Percentiles rank a stretch among this genome's conserved stretches.
Evolutionary conservation across 345 rosid genomes (phyloP).

Genomic region (Boechera divaricarpa): DNA sequence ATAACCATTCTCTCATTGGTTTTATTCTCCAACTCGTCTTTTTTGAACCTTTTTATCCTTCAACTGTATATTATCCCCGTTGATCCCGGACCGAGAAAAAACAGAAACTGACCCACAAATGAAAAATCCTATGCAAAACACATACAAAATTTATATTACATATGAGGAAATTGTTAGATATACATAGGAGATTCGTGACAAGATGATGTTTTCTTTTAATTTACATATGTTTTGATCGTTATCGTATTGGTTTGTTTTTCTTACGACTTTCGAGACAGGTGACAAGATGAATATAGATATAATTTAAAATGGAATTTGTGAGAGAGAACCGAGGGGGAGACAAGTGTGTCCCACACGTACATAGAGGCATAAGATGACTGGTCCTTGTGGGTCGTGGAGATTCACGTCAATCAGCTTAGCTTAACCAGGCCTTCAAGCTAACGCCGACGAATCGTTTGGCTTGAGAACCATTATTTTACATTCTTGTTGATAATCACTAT

Average conservation of each 20-base stretch:
- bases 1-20: neutral
- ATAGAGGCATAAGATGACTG: slow-evolving; percentile 33
- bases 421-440: slow-evolving; percentile 42
- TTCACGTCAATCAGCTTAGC: slow-evolving; percentile 37
- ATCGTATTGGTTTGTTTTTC: neutral
- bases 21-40: neutral
- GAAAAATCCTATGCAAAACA: neutral
- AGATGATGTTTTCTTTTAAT: neutral
- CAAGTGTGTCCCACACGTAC: slow-evolving; percentile 33
- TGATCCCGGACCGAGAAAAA: slow-evolving; percentile 27
- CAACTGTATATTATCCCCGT: slow-evolving; percentile 2
- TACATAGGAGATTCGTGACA: neutral
- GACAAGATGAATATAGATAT: neutral
- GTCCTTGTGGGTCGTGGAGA: slow-evolving; percentile 29
- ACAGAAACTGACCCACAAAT: slow-evolving; percentile 2
- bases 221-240: neutral
- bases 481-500: slow-evolving; percentile 22
- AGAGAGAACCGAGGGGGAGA: slow-evolving; percentile 23
- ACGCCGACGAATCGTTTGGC: slow-evolving; percentile 32
- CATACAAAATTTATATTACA: neutral
- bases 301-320: neutral
- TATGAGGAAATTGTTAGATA: neutral
- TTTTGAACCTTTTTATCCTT: neutral
- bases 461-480: slow-evolving; percentile 6
- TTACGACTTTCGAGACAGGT: slow-evolving; percentile 11